Base-by-base conservation (phyloP, 2,329 filamentous ascomycete species). In the Graphilbum fragrans region DNA sequence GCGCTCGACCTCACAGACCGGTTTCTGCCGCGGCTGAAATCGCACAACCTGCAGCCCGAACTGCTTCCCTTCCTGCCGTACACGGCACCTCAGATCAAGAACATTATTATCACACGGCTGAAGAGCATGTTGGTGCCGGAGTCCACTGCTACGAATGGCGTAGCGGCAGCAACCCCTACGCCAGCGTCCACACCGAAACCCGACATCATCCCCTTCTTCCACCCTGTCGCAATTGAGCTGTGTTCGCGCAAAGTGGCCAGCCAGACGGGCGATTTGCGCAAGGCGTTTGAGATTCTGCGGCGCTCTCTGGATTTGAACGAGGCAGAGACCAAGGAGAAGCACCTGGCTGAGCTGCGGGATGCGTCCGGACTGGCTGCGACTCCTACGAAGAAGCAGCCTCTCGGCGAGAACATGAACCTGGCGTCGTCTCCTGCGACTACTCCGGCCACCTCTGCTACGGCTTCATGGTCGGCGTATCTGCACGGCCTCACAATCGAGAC, bases 1-100 rank as follows among this genome's bases (percentile, higher is more conserved):
- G 92, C 92, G 4, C 70, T 98, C 41, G 92, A 98, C 57, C 68
- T 98, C 43, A 98, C 92, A 0, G 92, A 96, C 57, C 84, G 92
- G 10, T 94, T 95, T 52, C 71, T 98, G 18, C 92, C 92, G 38
- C 82, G 90, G 39, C 74, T 98, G 47, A 96, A 96, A 65, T 80
- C 87, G 18, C 85, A 87, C 53, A 93, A 93, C 52, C 67, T 98
- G 48, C 94, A 88, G 63, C 92, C 92, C 3, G 78, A 84, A 37
- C 72, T 96, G 3, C 74, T 98, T 2, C 85, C 90, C 0, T 96
- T 98, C 57, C 72, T 95, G 48, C 92, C 92, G 1, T 98, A 98
- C 62, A 88, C 80, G 3, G 86, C 86, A 5, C 61, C 73, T 6
- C 90, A 98, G 53, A 87, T 98, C 55, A 86, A 86, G 48, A 77